A percentile compares a stretch with the other conserved stretches of the same genome.
Conservation (phyloP, 2,329 filamentous ascomycete species). For the Corniculantispora saksenae region DNA sequence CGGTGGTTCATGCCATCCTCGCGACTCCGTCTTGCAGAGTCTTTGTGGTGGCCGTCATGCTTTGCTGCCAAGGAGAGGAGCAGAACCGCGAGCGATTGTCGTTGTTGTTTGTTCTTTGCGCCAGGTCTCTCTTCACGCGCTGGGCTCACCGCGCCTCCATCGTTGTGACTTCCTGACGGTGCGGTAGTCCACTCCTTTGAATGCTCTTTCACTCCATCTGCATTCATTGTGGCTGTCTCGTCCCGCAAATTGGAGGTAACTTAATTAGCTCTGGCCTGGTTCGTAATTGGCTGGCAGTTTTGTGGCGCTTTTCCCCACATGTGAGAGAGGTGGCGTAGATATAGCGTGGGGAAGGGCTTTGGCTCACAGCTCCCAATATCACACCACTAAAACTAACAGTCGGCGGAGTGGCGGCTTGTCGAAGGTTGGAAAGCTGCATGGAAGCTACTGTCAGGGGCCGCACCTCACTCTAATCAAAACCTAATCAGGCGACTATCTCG, state of each 20-base stretch:
- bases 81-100: no score
- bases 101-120: no score
- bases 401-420: constrained; percentile 4
- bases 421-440: constrained; percentile 17
- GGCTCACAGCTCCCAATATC: constrained; percentile 15
- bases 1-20: no score
- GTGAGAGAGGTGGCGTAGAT: constrained; percentile 12
- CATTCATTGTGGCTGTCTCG: background rate
- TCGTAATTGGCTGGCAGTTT: background rate
- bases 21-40: no score
- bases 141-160: no score
- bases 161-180: background rate
- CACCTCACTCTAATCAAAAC: constrained; percentile 10
- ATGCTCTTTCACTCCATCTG: no score
- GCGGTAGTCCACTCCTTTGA: no score
- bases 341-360: constrained; percentile 10
- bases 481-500: constrained; percentile 15
- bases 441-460: constrained; percentile 9
- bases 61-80: no score
- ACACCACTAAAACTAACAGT: background rate
- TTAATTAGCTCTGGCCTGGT: background rate
- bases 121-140: no score
- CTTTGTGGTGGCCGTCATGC: no score
- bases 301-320: background rate
- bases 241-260: background rate